phyloP scores from a whole-genome alignment of 768 basidiomycete species.

The Amanita subjunquillea region DNA sequence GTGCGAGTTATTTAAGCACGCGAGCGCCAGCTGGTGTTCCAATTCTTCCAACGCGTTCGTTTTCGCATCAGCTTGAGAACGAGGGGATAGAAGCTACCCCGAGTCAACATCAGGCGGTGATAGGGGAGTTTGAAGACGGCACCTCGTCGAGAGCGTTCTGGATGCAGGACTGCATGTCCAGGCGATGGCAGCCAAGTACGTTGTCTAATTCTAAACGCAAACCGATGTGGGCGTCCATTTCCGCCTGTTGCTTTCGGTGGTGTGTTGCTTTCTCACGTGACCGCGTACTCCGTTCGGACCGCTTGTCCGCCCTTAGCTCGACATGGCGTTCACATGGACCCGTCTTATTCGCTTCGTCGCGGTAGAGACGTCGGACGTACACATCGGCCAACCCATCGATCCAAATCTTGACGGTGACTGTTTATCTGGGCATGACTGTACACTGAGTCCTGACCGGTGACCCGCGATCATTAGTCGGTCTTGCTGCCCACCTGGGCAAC shows the following conservation, averaged over 20 bases:
- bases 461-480: constrained; percentile 36
- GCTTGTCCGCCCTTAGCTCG: not conserved
- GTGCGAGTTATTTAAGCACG: constrained; percentile 32
- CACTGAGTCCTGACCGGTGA: too few species aligned
- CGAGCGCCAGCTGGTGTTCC: constrained; percentile 43
- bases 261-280: constrained; percentile 1
- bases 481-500: constrained; percentile 39
- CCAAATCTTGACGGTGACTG: constrained; percentile 48
- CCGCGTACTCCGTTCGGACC: not conserved
- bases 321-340: constrained; percentile 36
- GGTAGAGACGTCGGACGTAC: constrained; percentile 60
- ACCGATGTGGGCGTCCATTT: constrained; percentile 17
- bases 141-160: constrained; percentile 65
- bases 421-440: not conserved
- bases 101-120: not conserved
- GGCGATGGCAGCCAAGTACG: constrained; percentile 10
- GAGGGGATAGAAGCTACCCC: constrained; percentile 51
- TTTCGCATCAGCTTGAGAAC: constrained; percentile 41
- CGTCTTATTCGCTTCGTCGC: constrained; percentile 79
- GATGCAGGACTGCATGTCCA: constrained; percentile 32
- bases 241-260: constrained; percentile 9
- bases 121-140: not conserved
- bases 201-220: not conserved
- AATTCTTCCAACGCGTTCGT: constrained; percentile 43
- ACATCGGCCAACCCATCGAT: constrained; percentile 72